Evolutionary conservation across 768 basidiomycete species (phyloP), one percentile per base, ranked within the genome.

Genomic region (Rhodosporidiobolus odoratus): DNA sequence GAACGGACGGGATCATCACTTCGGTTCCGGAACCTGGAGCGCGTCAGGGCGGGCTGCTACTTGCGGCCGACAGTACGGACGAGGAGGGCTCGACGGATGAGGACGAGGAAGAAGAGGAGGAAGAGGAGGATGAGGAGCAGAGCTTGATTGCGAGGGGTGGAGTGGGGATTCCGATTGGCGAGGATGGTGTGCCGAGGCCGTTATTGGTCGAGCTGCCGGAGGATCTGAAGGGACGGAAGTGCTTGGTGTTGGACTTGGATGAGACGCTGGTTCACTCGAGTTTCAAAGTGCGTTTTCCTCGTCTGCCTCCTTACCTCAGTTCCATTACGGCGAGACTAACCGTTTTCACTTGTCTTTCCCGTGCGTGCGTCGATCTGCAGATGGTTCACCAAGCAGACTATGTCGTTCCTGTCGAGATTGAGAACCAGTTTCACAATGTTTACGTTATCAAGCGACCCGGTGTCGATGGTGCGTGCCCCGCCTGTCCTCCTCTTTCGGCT

Each of bases 391-490:
- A 92, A 77, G 93, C 95, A 38, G 96, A 99, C 82, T 99, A 92
- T 80, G 91, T 98, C 72, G 95, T 99, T 5, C 96, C 96, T 8
- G 96, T 99, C 34, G 96, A 98, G 81, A 99, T 99, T 72, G 96
- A 99, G 78, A 93, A 91, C 75, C 90, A 96, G 78, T 91, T 89
- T 85, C 96, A 99, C 80, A 97, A 99, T 78, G 93, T 98, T 74
- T 97, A 98, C 81, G 96, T 98, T 58, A 91, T 98, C 81, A 98
- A 98, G 81, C 89, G 96, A 60, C 96, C 96, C 15, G 96, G 96
- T 23, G 96, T 99, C 23, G 96, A 99, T 79, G 89, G 71, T 47
- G 35, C 52, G 50, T 48, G 32, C 25, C 2, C 5, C 9, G 17
- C 30, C 17, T 21, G 4, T 53, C 16, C 16, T 25, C 35, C 38